These are phyloP conservation scores for Hypoxylon sp. DNA, from an alignment of 2,329 filamentous ascomycete species.

Conservation along the genomic window DNA sequence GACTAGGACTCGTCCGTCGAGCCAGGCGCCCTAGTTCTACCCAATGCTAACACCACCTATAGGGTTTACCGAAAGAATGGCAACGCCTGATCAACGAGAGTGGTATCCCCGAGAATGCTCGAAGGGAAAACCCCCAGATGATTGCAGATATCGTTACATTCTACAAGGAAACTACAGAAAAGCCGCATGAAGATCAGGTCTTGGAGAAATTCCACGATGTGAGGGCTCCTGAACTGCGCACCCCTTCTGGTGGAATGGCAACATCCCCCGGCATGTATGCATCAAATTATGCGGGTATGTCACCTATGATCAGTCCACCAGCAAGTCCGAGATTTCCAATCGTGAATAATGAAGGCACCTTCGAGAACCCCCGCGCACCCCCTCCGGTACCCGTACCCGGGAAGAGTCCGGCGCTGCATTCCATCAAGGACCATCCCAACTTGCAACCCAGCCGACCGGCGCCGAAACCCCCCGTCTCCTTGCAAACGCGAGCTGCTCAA, in stretches of 20 bases:
- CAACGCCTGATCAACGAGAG: conserved; percentile 95
- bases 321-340: conserved; percentile 87
- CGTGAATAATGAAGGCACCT: conserved; percentile 90
- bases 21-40: conserved; percentile 26
- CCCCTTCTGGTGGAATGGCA: conserved; percentile 62
- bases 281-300: conserved; percentile 70
- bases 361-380: conserved; percentile 94
- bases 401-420: conserved; percentile 59
- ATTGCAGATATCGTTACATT: conserved; percentile 97
- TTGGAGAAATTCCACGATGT: conserved; percentile 98
- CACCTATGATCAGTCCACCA: conserved; percentile 80
- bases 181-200: conserved; percentile 84
- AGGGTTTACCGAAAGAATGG: conserved; percentile 98
- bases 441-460: conserved; percentile 87
- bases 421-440: conserved; percentile 67
- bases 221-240: conserved; percentile 69
- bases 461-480: conserved; percentile 83
- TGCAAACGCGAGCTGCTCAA: conserved; percentile 70
- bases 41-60: conserved; percentile 39
- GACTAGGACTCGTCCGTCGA: conserved; percentile 14
- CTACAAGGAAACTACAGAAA: conserved; percentile 93
- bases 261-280: conserved; percentile 68
- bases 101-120: conserved; percentile 95
- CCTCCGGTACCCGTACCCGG: conserved; percentile 83
- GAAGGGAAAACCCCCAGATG: conserved; percentile 94